phyloP scores from a whole-genome alignment of 2,329 filamentous ascomycete species.

The Penicillium sp. region DNA sequence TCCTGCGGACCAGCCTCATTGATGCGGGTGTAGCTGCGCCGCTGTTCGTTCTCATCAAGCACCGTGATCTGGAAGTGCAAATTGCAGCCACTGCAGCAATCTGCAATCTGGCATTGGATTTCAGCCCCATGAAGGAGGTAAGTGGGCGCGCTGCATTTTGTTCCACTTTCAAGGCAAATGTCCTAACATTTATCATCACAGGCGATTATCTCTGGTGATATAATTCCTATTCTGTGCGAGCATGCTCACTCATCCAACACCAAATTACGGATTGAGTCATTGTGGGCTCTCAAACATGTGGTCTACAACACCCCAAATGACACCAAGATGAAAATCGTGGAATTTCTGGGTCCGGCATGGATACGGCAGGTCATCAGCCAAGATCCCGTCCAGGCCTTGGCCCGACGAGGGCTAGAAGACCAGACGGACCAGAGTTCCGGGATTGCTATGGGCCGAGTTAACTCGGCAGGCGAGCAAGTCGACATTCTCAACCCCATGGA shows the following conservation, averaged over 20 bases:
- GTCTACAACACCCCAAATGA: slow-evolving; percentile 69
- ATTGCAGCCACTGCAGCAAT: slow-evolving; percentile 81
- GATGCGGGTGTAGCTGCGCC: slow-evolving; percentile 79
- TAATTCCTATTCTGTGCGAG: slow-evolving; percentile 73
- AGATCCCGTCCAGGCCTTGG: slow-evolving; percentile 41
- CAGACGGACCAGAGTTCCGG: slow-evolving; percentile 33
- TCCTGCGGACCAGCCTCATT: slow-evolving; percentile 79
- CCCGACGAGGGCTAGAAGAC: slow-evolving; percentile 31
- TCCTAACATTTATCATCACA: slow-evolving; percentile 40
- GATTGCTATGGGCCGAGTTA: slow-evolving; percentile 55
- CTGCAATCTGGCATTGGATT: slow-evolving; percentile 80
- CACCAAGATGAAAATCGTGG: slow-evolving; percentile 72
- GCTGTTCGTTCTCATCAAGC: slow-evolving; percentile 69
- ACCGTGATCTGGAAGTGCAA: slow-evolving; percentile 73
- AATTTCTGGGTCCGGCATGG: slow-evolving; percentile 75
- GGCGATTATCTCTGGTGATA: slow-evolving; percentile 69
- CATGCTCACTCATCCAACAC: slow-evolving; percentile 79
- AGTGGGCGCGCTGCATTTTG: slow-evolving; percentile 35
- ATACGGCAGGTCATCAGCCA: slow-evolving; percentile 72
- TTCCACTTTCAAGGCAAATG: neutral
- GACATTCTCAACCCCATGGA: slow-evolving; percentile 56
- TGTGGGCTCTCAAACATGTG: slow-evolving; percentile 93
- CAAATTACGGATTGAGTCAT: slow-evolving; percentile 75
- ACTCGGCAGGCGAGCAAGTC: slow-evolving; percentile 60
- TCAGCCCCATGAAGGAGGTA: slow-evolving; percentile 87